These are phyloP conservation scores for Hemileccinum rubropunctum DNA, from an alignment of 768 basidiomycete genomes.

Conservation along the genomic window DNA sequence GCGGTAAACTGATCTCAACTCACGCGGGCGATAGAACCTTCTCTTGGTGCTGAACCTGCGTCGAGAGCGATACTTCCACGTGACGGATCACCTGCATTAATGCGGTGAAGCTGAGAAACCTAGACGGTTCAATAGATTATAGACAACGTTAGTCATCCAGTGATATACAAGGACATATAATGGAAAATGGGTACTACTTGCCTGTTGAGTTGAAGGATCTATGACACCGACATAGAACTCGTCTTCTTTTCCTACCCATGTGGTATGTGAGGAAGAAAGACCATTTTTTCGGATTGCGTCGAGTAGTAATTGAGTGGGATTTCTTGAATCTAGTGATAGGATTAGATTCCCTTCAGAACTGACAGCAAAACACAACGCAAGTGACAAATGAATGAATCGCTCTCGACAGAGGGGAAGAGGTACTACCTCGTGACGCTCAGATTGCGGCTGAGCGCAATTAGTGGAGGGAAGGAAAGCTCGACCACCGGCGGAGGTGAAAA, in stretches of 20 bases:
- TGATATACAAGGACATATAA: not conserved
- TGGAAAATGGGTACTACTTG: not conserved
- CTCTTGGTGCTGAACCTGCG: slow-evolving; percentile 45
- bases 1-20: slow-evolving; percentile 13
- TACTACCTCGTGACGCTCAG: slow-evolving; percentile 55
- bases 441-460: slow-evolving; percentile 40
- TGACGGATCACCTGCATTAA: slow-evolving; percentile 71
- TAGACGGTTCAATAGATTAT: slow-evolving; percentile 15
- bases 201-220: slow-evolving; percentile 15
- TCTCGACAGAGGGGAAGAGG: not conserved
- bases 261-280: slow-evolving; percentile 21
- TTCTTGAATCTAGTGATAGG: slow-evolving; percentile 50
- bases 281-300: slow-evolving; percentile 44
- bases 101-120: slow-evolving; percentile 49
- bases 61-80: slow-evolving; percentile 66
- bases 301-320: slow-evolving; percentile 62
- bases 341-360: slow-evolving; percentile 74
- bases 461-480: slow-evolving; percentile 36
- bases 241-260: slow-evolving; percentile 46
- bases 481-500: slow-evolving; percentile 9
- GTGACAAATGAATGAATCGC: not conserved
- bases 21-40: slow-evolving; percentile 53
- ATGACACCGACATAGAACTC: slow-evolving; percentile 55
- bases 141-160: not conserved
- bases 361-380: not conserved